phyloP scores from a whole-genome alignment of 75 land plant species.

The Azolla pinnata region DNA sequence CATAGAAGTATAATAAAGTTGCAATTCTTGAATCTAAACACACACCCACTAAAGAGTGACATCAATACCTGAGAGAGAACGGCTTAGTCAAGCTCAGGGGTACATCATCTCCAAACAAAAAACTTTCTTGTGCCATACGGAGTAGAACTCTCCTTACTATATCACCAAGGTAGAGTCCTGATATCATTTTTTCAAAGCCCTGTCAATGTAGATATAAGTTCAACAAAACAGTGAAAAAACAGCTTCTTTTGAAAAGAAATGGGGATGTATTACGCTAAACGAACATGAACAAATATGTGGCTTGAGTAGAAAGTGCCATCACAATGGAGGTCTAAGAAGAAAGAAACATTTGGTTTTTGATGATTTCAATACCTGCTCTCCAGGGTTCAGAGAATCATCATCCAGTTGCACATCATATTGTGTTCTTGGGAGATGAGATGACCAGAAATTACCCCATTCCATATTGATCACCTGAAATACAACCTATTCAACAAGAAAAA shows the following conservation, averaged over 20 bases:
- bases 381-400: constrained; percentile 31
- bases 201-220: too few relatives aligned
- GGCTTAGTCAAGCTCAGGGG: constrained; percentile 29
- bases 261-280: too few relatives aligned
- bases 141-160: constrained; percentile 81
- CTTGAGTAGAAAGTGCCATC: not conserved
- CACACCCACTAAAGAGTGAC: too few relatives aligned
- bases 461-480: constrained; percentile 33
- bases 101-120: constrained; percentile 46
- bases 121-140: constrained; percentile 54
- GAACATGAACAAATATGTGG: not conserved
- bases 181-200: constrained; percentile 94
- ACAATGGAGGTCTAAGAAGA: not conserved
- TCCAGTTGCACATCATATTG: constrained; percentile 32
- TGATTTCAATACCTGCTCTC: constrained; percentile 40
- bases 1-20: too few relatives aligned
- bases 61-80: constrained; percentile 44
- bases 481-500: constrained; percentile 1
- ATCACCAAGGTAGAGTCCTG: constrained; percentile 96
- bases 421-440: constrained; percentile 34
- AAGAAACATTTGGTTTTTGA: too few relatives aligned
- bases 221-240: too few relatives aligned
- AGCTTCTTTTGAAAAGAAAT: too few relatives aligned
- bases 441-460: constrained; percentile 46
- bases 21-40: not conserved